A percentile compares a stretch with the other conserved stretches of the same genome.
Evolutionary conservation across 495 filamentous ascomycete species (phyloP).

Genomic region (Aspergillus asperescens): DNA sequence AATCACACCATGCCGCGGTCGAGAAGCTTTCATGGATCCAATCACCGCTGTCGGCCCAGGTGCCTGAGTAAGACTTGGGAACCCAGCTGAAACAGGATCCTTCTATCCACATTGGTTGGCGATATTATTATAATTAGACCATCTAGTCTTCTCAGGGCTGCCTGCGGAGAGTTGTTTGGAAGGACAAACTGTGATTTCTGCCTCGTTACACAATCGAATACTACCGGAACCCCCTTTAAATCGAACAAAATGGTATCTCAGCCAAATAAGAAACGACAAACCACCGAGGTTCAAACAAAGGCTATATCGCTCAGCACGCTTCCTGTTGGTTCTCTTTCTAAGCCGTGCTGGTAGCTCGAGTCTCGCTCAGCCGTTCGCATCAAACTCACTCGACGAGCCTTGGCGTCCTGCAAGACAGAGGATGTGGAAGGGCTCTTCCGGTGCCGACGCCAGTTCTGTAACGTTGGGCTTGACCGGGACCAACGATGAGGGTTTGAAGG

Average conservation of each 20-base stretch:
- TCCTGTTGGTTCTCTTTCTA: constrained; percentile 11
- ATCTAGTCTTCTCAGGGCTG: too few relatives aligned
- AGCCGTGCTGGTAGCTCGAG: not conserved
- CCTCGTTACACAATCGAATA: not conserved
- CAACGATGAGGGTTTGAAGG: constrained; percentile 4
- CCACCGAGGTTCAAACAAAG: constrained; percentile 8
- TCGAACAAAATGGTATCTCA: constrained; percentile 4
- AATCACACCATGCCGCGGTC: constrained; percentile 1
- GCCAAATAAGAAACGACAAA: not conserved
- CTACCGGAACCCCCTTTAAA: not conserved
- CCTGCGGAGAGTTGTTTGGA: too few relatives aligned
- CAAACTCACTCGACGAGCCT: constrained; percentile 10
- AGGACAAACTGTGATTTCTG: too few relatives aligned
- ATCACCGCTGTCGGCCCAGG: not conserved
- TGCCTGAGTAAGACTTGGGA: not conserved
- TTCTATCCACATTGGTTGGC: not conserved
- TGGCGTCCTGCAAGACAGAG: constrained; percentile 13
- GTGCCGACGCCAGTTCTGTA: constrained; percentile 1
- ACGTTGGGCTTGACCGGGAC: constrained; percentile 11
- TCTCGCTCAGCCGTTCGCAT: constrained; percentile 8
- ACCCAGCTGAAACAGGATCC: not conserved
- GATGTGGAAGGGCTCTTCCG: constrained; percentile 18
- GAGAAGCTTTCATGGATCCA: not conserved
- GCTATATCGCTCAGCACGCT: constrained; percentile 15
- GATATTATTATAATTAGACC: too few relatives aligned